These are phyloP conservation scores for Rosa rugosa DNA, from an alignment of 306 rosid genomes.

Conservation along the genomic window DNA sequence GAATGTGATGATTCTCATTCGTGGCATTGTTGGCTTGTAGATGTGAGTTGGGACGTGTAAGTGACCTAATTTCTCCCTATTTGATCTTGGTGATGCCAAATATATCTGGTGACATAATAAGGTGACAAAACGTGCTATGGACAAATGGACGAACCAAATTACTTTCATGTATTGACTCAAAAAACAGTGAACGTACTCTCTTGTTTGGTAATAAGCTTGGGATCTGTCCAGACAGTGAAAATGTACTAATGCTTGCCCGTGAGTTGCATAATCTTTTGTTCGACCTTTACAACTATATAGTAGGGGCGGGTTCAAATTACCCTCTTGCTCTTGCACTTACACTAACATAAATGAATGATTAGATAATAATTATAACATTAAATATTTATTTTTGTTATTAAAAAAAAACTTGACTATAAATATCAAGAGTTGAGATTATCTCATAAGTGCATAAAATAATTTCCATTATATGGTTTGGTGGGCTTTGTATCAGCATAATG, in stretches of 20 bases:
- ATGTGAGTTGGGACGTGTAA: not conserved
- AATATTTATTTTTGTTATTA: no score
- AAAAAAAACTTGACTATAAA: no score
- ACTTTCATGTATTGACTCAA: not conserved
- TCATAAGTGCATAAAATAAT: no score
- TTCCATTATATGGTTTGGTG: not conserved
- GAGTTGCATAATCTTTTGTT: not conserved
- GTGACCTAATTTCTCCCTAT: not conserved
- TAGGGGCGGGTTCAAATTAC: no score
- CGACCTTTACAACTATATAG: not conserved
- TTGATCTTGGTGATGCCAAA: slow-evolving; percentile 8
- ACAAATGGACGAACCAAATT: not conserved
- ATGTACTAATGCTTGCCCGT: slow-evolving; percentile 2
- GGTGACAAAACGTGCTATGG: not conserved
- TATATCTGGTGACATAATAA: slow-evolving; percentile 2
- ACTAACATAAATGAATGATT: no score
- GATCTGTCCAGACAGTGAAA: not conserved
- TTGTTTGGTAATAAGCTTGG: not conserved
- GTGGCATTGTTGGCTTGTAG: no score
- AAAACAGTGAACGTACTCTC: not conserved
- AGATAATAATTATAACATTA: no score
- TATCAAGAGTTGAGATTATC: no score
- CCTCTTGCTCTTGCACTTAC: no score
- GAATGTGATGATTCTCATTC: no score
- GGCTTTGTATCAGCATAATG: not conserved